A percentile compares a stretch with the other conserved stretches of the same genome.
phyloP scores from a whole-genome alignment of 345 rosid species.

The Litchi chinensis region DNA sequence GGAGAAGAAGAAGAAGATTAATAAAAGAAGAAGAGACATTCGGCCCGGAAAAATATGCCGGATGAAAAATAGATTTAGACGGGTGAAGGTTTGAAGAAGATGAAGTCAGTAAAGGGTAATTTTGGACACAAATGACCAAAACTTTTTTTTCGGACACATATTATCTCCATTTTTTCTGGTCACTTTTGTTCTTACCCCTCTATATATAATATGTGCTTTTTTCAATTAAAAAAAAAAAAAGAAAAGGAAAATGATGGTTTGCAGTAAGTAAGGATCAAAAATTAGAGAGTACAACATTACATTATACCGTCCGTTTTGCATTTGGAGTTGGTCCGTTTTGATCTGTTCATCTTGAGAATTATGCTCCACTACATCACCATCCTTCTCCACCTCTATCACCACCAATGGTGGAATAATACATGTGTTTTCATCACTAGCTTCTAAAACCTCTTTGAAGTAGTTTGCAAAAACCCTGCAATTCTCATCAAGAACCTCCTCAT shows the following conservation, averaged over 20 bases:
- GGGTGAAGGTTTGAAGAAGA: too few species aligned
- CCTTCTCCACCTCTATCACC: slow-evolving; percentile 26
- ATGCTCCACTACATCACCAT: slow-evolving; percentile 14
- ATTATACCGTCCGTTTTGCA: slow-evolving; percentile 54
- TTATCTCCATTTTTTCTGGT: too few species aligned
- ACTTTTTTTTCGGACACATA: too few species aligned
- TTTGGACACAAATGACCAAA: too few species aligned
- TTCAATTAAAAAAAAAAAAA: too few species aligned
- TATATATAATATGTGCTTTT: too few species aligned
- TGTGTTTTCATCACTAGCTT: slow-evolving; percentile 25
- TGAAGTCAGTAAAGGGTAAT: too few species aligned
- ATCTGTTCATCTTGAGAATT: slow-evolving; percentile 19
- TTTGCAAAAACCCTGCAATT: slow-evolving; percentile 52
- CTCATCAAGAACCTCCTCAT: slow-evolving; percentile 53
- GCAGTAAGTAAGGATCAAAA: background rate
- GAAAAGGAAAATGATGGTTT: background rate
- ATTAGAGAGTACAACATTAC: slow-evolving; percentile 36
- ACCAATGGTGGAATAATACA: slow-evolving; percentile 35
- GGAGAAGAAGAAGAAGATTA: too few species aligned
- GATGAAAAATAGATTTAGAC: too few species aligned
- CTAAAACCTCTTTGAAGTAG: slow-evolving; percentile 46
- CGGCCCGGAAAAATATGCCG: too few species aligned
- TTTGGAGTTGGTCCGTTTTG: slow-evolving; percentile 27
- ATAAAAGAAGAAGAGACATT: too few species aligned
- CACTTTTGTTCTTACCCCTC: too few species aligned